Conservation (phyloP, 768 basidiomycete species). For the Scleroderma bovista region DNA sequence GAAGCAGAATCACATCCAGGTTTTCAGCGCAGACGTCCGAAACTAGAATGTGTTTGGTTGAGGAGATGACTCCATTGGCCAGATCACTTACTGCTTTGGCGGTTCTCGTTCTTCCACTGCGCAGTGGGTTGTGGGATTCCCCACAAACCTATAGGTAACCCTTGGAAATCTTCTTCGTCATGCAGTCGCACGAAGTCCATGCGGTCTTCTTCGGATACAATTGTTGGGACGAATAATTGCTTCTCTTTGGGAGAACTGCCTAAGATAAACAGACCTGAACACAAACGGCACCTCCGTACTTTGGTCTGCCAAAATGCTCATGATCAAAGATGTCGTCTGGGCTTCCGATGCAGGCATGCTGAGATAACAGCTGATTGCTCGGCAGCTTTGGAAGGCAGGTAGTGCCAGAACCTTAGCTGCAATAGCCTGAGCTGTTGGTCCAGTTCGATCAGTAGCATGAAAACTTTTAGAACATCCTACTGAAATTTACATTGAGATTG, state of each 20-base stretch:
- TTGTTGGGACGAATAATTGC: constrained; percentile 64
- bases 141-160: constrained; percentile 61
- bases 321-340: constrained; percentile 49
- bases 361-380: constrained; percentile 65
- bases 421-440: constrained; percentile 30
- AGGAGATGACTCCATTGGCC: constrained; percentile 1
- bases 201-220: constrained; percentile 36
- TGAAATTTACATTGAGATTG: constrained; percentile 54
- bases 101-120: constrained; percentile 37
- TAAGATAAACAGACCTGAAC: not conserved
- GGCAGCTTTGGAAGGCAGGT: constrained; percentile 45
- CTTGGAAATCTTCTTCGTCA: constrained; percentile 48
- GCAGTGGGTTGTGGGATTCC: constrained; percentile 65
- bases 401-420: constrained; percentile 42
- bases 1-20: constrained; percentile 63
- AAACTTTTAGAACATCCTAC: not conserved
- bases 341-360: constrained; percentile 75
- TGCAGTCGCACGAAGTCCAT: constrained; percentile 71
- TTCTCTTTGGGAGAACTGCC: constrained; percentile 41
- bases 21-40: constrained; percentile 31
- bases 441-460: constrained; percentile 3
- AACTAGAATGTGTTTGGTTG: constrained; percentile 10
- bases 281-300: constrained; percentile 35
- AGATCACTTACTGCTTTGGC: constrained; percentile 46
- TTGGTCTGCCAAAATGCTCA: constrained; percentile 42